Base-by-base conservation (phyloP, 2,329 filamentous ascomycete genomes). In the Myriosclerotinia duriaeana region DNA sequence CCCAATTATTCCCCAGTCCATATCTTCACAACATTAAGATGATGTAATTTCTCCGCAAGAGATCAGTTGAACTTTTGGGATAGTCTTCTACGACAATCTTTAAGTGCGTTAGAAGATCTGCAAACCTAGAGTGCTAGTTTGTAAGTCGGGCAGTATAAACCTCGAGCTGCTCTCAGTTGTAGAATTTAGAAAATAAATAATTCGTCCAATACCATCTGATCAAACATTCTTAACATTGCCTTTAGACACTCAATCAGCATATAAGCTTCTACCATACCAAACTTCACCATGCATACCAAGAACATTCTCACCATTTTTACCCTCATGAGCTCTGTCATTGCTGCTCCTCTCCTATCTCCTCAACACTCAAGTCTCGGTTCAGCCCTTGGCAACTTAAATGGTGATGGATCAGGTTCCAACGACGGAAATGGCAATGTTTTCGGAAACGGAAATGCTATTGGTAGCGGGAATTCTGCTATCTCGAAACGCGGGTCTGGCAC, bases 231-330 rank as follows among this genome's bases (percentile, higher is more conserved):
- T 55, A 2, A 22, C 15, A 40, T n/a, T 40, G 20, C 36, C 15
- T 40, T 46, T 22, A 8, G 14, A 12, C 15, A 20, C 40, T n/a
- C 44, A 46, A 20, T 46, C 3, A 42, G 5, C 15, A 59, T 3
- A 36, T 36, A 59, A 17, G 1, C 11, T 36, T 50, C 20, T 17
- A 60, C 17, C 22, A 52, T 17, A 44, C 4, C 5, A 53, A 63
- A 5, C 44, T 15, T 38, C 50, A 36, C 20, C 4, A 64, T 64
- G 61, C 38, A 64, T 12, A 42, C 50, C 5, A 64, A 54, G 50
- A 44, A 30, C 7, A 9, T 53, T 26, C 22, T 63, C 9, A 22
- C 17, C 1, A 6, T 64, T 17, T 36, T 64, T 6, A 38, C 38
- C 17, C 52, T 54, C n/a, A 34, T 38, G 34, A 17, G 36, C 12